These are phyloP conservation scores for Actinomucor elegans DNA, from an alignment of 371 early-diverging fungal genomes.

Conservation along the genomic window DNA sequence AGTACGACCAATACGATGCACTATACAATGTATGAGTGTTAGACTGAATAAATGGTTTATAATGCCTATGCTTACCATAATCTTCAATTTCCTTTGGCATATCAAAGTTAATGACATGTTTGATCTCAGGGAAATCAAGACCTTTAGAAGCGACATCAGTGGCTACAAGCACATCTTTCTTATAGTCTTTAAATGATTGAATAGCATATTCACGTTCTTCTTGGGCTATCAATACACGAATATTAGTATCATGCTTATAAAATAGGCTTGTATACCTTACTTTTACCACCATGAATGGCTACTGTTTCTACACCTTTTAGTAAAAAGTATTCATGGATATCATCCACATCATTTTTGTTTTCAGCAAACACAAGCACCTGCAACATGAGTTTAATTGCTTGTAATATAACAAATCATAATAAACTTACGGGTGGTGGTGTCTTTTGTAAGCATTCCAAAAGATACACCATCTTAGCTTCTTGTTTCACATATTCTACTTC, in stretches of 20 bases:
- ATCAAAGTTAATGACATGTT: constrained; percentile 93
- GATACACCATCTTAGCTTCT: constrained; percentile 87
- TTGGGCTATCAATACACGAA: constrained; percentile 63
- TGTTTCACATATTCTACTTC: constrained; percentile 97
- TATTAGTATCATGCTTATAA: too few relatives aligned
- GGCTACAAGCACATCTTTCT: constrained; percentile 88
- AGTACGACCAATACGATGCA: constrained; percentile 99
- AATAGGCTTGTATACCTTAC: too few relatives aligned
- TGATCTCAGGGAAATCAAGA: constrained; percentile 90
- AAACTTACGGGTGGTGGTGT: constrained; percentile 86
- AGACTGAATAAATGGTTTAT: not conserved
- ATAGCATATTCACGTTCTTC: constrained; percentile 85
- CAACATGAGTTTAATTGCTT: not conserved
- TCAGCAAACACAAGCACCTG: constrained; percentile 96
- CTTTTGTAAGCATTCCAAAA: constrained; percentile 92
- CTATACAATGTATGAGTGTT: constrained; percentile 2
- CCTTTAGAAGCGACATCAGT: constrained; percentile 95
- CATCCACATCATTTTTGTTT: constrained; percentile 99
- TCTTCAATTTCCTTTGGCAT: constrained; percentile 98
- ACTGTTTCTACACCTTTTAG: constrained; percentile 93
- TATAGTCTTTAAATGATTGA: constrained; percentile 73
- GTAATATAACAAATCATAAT: not conserved
- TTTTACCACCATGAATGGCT: constrained; percentile 95
- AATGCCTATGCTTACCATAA: constrained; percentile 56
- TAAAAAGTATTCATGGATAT: constrained; percentile 93